Evolutionary conservation across 768 basidiomycete genomes (phyloP), one percentile per base, ranked within the genome.

Genomic region (Rhizopogon vesiculosus): DNA sequence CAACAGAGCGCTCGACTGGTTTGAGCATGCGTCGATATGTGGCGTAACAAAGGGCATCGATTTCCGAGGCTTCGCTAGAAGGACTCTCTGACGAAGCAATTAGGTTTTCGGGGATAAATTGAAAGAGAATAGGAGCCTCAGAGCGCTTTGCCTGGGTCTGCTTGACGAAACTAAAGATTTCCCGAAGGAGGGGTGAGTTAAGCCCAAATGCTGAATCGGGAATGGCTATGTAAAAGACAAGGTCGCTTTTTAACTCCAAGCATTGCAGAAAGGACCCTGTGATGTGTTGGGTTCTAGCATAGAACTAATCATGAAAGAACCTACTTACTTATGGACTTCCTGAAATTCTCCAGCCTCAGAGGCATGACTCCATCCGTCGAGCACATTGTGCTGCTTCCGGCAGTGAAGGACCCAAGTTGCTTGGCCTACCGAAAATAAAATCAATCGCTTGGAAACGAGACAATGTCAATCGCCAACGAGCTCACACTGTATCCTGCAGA

Each of bases 11-110:
- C 35, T 84, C 78, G 29, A 87, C 81, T 0, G 81, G 76, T 16
- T 79, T 74, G 15, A 80, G 74, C 9, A 90, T 80, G 28, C 89
- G 82, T 65, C 90, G 82, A 70, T 93, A 94, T 15, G 92, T 72
- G 0, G 85, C 83, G 41, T 75, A 74, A 39, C 83, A 85, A 13
- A 90, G 74, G 3, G 66, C 61, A 33, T 84, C 79, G 12, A 83
- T 64, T 29, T 77, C 73, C 3, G 74, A 69, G 51, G 76, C 71
- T 41, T 69, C 71, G 6, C 72, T 59, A 5, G 72, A 63, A 15
- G 82, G 72, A 40, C 77, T 74, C 45, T 77, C 74, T n/a, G 78
- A 72, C 16, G 74, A 71, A 9, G 78, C 75, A 43, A 89, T 71
- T 43, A 81, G 70, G 33, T 80, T 74, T 58, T 91, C 86, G 3